Evolutionary conservation across 768 basidiomycete species (phyloP), one percentile per base, ranked within the genome.

Genomic region (Mycena olivaceomarginata): DNA sequence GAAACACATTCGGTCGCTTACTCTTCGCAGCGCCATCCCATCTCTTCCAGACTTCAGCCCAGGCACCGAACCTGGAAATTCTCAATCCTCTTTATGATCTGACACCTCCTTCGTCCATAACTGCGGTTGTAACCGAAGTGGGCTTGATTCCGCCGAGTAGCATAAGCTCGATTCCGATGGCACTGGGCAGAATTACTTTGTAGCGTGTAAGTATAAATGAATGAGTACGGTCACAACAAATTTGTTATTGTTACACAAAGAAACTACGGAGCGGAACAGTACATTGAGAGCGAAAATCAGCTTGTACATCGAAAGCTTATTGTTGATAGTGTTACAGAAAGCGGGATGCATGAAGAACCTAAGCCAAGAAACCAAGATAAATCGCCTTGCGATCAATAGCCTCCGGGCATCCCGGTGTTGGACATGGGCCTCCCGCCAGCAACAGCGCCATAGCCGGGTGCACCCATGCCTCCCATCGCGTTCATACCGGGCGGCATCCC

Each of bases 41-140:
- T 74, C 85, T 87, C 79, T 87, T 86, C 60, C 71, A 72, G 41
- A 57, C 81, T 48, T 82, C 82, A 72, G 80, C 83, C 48, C 85
- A 90, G 46, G 82, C 85, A 70, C 85, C 89, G 25, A 93, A 92
- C 79, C 88, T 98, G 18, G 94, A 97, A 79, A 91, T 94, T 25
- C 87, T 98, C 77, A 96, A 95, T 83, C 95, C 98, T 8, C 85
- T 99, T 15, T 99, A 99, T 82, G 98, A 99, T 84, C 88, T 99
- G 59, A 98, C 98, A 2, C 96, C 98, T 2, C 95, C 98, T 1
- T 92, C 92, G 22, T 95, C 93, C 83, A 97, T 99, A 77, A 98
- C 98, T 1, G 98, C 96, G 20, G 96, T 99, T 31, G 97, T 99
- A 70, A 99, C 98, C 4, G 98, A 99, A 86, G 97, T 98, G 59